Percentiles rank a stretch among this genome's conserved stretches.
Conservation (phyloP, 2,329 filamentous ascomycete genomes). For the Aspergillus amoenus region DNA sequence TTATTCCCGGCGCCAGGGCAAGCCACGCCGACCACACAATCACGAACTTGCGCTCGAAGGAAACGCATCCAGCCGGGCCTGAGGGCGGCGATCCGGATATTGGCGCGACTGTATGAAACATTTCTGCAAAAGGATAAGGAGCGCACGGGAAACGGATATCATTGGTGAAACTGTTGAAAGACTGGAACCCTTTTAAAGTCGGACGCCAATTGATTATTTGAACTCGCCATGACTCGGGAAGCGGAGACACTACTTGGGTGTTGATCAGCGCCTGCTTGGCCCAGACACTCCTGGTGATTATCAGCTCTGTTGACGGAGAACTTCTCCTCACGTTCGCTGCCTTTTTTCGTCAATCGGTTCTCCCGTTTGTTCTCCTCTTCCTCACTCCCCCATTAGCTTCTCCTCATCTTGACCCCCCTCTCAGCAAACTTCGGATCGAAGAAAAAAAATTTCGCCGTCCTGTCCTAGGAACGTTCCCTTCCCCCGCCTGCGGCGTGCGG, state of each 20-base stretch:
- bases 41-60: not conserved
- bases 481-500: constrained; percentile 16
- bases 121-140: not conserved
- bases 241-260: constrained; percentile 26
- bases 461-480: constrained; percentile 7
- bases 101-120: constrained; percentile 9
- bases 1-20: constrained; percentile 1
- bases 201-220: constrained; percentile 13
- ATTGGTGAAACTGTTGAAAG: constrained; percentile 6
- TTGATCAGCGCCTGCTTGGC: constrained; percentile 32
- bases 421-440: not conserved
- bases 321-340: constrained; percentile 28
- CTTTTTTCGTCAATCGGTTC: constrained; percentile 21
- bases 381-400: not conserved
- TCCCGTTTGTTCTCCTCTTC: constrained; percentile 12
- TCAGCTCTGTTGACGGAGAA: constrained; percentile 11
- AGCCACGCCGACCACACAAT: not conserved
- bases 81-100: constrained; percentile 1
- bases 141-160: constrained; percentile 1
- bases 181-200: constrained; percentile 8
- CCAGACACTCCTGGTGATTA: constrained; percentile 21
- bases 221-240: constrained; percentile 30
- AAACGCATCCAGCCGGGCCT: not conserved
- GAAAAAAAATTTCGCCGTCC: constrained; percentile 7
- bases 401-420: constrained; percentile 10